Evolutionary conservation across 2,329 filamentous ascomycete genomes (phyloP), one percentile per base, ranked within the genome.

Genomic region (Catunica adiposa): DNA sequence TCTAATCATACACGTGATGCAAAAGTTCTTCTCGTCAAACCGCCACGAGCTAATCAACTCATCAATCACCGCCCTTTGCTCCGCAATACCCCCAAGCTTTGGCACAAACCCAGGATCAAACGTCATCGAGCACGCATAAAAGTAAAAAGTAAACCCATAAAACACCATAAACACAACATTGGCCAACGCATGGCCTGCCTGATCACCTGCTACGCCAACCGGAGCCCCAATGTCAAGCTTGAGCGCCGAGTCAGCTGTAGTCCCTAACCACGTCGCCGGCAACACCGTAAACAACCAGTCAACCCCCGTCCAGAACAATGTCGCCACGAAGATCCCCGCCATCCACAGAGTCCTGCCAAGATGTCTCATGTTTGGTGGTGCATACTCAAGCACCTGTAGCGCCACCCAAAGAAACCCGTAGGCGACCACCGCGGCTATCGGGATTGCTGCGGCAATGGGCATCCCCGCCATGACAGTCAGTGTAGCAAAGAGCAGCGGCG

Each of bases 1-100:
- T 55, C 90, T 80, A 62, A 94, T 86, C 89, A 97, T 94, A 71
- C 92, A 98, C 51, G 80, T 80, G 26, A 94, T 83, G 67, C 92
- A 98, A 64, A 97, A 98, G 66, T 95, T 90, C 59, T 83, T 75
- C 65, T 96, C 90, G 65, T 98, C 89, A 66, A 90, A 98, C 64
- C 88, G 92, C 81, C 88, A 92, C 61, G 82, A 67, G 57, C 80
- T 77, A 60, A 98, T 77, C 6, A 98, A 76, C 61, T 95, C 86
- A 61, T 94, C 85, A 62, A 98, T 94, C 57, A 85, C 82, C 42
- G 83, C 82, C 67, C 90, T 89, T 67, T 96, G 90, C 66, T 94
- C 86, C 25, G 86, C 88, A 56, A 94, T 84, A 61, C 89, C 90
- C 56, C 84, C 83, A 63, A 89, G 78, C 68, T 94, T 96, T 38